Percentiles rank a stretch among this genome's conserved stretches.
Conservation (phyloP, 768 basidiomycete genomes). For the Mycena vulgaris region DNA sequence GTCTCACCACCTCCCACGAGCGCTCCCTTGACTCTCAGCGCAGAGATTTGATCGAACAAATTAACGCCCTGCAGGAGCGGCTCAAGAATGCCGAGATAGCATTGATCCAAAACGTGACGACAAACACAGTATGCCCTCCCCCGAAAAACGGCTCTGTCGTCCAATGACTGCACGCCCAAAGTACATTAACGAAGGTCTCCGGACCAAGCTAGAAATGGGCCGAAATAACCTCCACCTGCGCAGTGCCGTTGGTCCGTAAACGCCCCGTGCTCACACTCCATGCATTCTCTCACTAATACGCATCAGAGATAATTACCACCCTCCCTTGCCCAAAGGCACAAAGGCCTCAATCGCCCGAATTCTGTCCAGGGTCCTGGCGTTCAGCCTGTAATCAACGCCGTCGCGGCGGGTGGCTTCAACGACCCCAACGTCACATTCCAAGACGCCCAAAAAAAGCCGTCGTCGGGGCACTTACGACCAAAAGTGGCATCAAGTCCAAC, state of each 20-base stretch:
- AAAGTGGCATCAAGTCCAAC: background rate
- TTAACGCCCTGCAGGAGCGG: background rate
- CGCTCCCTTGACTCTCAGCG: background rate
- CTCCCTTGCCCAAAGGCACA: background rate
- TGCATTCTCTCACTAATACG: background rate
- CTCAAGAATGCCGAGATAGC: background rate
- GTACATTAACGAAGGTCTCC: background rate
- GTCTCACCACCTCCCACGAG: background rate
- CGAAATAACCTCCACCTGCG: background rate
- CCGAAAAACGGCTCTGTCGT: slow-evolving; percentile 5
- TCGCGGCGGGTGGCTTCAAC: background rate
- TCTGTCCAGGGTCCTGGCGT: slow-evolving; percentile 2
- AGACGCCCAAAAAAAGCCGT: background rate
- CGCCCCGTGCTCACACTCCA: slow-evolving; percentile 1
- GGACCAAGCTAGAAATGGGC: background rate
- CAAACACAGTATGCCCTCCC: slow-evolving; percentile 1
- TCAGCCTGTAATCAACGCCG: slow-evolving; percentile 8
- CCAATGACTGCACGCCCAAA: slow-evolving; percentile 5
- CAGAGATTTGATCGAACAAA: too few species aligned
- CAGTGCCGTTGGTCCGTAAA: slow-evolving; percentile 1
- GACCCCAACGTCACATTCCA: background rate
- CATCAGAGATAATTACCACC: slow-evolving; percentile 7
- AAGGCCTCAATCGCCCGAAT: background rate
- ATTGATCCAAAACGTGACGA: background rate
- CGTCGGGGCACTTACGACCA: background rate